Evolutionary conservation across 1,284 basidiomycete genomes (phyloP).

Genomic region (Ceratobasidium sp.): DNA sequence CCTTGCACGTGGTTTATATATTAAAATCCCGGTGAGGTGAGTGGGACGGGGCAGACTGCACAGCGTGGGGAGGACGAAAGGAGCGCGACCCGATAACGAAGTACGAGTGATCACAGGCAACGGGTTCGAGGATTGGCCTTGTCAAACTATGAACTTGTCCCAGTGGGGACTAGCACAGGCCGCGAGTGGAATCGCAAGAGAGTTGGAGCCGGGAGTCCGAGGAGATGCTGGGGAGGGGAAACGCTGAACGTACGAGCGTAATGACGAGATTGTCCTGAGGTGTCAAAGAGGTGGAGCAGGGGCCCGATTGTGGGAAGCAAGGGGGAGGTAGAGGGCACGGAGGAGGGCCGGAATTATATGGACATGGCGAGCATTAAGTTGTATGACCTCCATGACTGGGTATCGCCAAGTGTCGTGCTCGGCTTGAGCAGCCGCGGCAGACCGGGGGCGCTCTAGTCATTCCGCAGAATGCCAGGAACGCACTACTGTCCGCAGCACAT

Average conservation of each 20-base stretch:
- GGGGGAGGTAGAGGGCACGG: neutral
- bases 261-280: neutral
- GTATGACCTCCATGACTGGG: neutral
- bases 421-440: slow-evolving; percentile 36
- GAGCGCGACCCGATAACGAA: slow-evolving; percentile 13
- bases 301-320: neutral
- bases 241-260: neutral
- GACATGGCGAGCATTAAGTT: neutral
- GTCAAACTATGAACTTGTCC: neutral
- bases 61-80: slow-evolving; percentile 21
- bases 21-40: slow-evolving; percentile 2
- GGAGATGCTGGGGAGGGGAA: neutral
- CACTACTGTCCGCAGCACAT: slow-evolving; percentile 16
- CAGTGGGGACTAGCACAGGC: neutral
- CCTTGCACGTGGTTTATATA: slow-evolving; percentile 33
- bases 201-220: neutral
- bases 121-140: slow-evolving; percentile 7
- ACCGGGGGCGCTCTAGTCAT: slow-evolving; percentile 22
- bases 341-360: neutral
- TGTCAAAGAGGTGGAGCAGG: neutral
- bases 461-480: slow-evolving; percentile 27
- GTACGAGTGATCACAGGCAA: slow-evolving; percentile 11
- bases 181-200: neutral
- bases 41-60: slow-evolving; percentile 3
- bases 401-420: slow-evolving; percentile 14